A percentile compares a stretch with the other conserved stretches of the same genome.
These are phyloP conservation scores for Arctium minus DNA, from an alignment of 129 eudicot species.

Conservation along the genomic window DNA sequence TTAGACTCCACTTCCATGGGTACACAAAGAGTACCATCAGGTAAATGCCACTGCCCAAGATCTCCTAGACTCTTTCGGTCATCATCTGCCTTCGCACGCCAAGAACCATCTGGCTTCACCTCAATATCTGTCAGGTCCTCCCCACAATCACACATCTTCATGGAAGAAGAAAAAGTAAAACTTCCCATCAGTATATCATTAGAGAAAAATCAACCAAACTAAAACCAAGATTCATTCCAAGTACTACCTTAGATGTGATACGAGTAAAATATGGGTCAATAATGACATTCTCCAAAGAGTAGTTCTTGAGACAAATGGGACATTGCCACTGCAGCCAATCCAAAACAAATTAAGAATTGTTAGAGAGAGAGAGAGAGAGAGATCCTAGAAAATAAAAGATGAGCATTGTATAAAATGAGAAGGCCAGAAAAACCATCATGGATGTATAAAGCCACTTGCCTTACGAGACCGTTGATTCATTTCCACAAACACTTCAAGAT, in stretches of 20 bases:
- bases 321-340: constrained; percentile 84
- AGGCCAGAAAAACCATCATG: neutral
- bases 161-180: neutral
- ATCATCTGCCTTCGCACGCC: constrained; percentile 83
- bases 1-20: constrained; percentile 37
- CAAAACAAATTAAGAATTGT: neutral
- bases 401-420: neutral
- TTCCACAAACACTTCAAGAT: constrained; percentile 84
- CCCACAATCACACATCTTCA: constrained; percentile 60
- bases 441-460: constrained; percentile 42
- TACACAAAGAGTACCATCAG: constrained; percentile 63
- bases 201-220: neutral
- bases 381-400: neutral
- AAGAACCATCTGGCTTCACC: constrained; percentile 92
- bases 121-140: constrained; percentile 89
- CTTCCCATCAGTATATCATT: neutral
- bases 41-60: constrained; percentile 75
- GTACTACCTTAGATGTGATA: constrained; percentile 70
- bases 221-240: neutral
- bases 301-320: constrained; percentile 91
- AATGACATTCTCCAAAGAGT: constrained; percentile 75
- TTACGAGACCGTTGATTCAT: constrained; percentile 92
- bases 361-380: neutral
- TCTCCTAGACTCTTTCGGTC: constrained; percentile 70
- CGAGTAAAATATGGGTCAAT: constrained; percentile 86